phyloP scores from a whole-genome alignment of 2,329 filamentous ascomycete species.

The Ustilaginoidea virens region DNA sequence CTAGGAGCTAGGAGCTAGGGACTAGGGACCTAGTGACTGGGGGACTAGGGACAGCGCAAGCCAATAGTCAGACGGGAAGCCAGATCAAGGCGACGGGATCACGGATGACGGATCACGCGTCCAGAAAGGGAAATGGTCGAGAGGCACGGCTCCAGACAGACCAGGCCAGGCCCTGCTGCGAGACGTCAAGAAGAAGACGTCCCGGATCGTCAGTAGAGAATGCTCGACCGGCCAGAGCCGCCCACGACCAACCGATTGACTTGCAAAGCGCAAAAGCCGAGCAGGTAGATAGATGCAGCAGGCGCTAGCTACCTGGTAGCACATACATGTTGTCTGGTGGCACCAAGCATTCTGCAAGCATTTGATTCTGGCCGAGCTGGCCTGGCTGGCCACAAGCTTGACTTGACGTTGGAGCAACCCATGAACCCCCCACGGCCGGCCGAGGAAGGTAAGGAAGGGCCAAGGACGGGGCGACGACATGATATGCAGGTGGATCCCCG shows the following conservation, averaged over 20 bases:
- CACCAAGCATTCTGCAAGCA: no score
- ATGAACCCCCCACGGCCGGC: slow-evolving; percentile 4
- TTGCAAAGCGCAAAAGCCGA: no score
- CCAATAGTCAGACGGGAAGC: no score
- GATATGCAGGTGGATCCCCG: no score
- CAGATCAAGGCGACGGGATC: slow-evolving; percentile 16
- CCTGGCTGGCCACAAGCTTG: no score
- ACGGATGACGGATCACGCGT: slow-evolving; percentile 21
- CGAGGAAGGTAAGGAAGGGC: slow-evolving; percentile 3
- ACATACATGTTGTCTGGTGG: no score
- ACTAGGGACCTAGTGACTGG: slow-evolving; percentile 5
- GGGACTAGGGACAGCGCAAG: no score
- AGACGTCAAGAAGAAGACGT: slow-evolving; percentile 3
- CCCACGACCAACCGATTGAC: no score
- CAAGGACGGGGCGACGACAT: no score
- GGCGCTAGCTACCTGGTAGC: no score
- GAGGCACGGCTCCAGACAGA: slow-evolving; percentile 12
- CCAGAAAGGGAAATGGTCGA: slow-evolving; percentile 25
- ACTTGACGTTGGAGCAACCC: no score
- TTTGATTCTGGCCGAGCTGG: slow-evolving; percentile 2
- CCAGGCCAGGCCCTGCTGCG: slow-evolving; percentile 4
- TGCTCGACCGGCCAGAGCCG: slow-evolving; percentile 1
- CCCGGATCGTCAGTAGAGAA: slow-evolving; percentile 1
- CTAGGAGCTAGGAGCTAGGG: slow-evolving; percentile 5
- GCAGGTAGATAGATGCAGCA: no score